Conservation (phyloP, 768 basidiomycete genomes). For the Macrolepiota fuliginosa region DNA sequence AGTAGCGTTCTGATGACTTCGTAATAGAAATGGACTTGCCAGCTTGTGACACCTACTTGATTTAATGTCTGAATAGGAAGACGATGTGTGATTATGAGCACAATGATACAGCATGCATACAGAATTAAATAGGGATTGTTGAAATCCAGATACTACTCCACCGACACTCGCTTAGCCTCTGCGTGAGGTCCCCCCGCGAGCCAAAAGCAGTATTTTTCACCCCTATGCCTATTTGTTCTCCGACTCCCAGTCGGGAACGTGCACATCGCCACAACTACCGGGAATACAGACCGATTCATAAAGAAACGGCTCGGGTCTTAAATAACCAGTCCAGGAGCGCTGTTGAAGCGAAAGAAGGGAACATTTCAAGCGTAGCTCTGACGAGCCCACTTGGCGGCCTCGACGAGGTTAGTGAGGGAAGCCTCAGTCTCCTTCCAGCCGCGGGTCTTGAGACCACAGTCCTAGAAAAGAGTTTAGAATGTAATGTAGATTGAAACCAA, state of each 20-base stretch:
- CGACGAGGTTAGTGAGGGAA: slow-evolving; percentile 82
- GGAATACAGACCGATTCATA: slow-evolving; percentile 28
- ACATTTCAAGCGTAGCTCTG: slow-evolving; percentile 65
- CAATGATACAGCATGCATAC: slow-evolving; percentile 4
- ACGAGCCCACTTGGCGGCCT: slow-evolving; percentile 93
- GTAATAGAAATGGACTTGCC: background rate
- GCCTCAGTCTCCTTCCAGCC: slow-evolving; percentile 98
- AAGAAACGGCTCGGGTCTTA: slow-evolving; percentile 27
- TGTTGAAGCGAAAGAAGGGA: slow-evolving; percentile 81
- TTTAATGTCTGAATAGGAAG: too few relatives aligned
- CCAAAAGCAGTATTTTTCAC: slow-evolving; percentile 31
- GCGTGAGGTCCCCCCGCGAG: slow-evolving; percentile 36
- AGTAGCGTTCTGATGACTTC: background rate
- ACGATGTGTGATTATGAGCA: background rate
- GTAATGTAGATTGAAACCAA: background rate
- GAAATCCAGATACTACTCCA: slow-evolving; percentile 66
- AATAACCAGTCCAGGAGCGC: slow-evolving; percentile 72
- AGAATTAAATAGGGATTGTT: slow-evolving; percentile 59
- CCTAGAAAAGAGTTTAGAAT: slow-evolving; percentile 34
- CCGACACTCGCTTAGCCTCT: slow-evolving; percentile 37
- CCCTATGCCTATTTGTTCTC: slow-evolving; percentile 19
- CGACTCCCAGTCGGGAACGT: slow-evolving; percentile 16
- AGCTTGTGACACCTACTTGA: background rate
- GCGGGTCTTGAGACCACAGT: slow-evolving; percentile 98
- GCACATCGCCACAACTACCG: slow-evolving; percentile 44